These are phyloP conservation scores for Coniosporium tulheliwenetii DNA, from an alignment of 2,329 filamentous ascomycete species.

Conservation along the genomic window DNA sequence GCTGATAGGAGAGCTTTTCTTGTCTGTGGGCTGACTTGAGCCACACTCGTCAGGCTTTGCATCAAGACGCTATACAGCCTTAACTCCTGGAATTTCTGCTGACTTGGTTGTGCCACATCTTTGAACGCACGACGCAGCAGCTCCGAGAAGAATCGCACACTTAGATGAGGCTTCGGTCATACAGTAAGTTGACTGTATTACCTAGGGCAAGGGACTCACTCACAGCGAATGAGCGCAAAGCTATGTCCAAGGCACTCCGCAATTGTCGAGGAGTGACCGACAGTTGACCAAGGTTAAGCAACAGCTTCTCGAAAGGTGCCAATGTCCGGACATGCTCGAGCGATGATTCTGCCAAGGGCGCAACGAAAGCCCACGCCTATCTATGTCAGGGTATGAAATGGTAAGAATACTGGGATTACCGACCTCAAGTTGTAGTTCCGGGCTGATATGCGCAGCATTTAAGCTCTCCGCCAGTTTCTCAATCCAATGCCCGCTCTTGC, in stretches of 20 bases:
- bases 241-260: not conserved
- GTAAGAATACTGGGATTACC: not conserved
- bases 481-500: constrained; percentile 12
- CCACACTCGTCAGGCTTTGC: not conserved
- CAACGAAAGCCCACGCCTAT: constrained; percentile 4
- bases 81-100: too few species aligned
- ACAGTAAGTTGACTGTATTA: not conserved
- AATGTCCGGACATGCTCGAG: constrained; percentile 2
- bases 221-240: not conserved
- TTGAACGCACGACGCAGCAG: too few species aligned
- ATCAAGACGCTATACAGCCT: not conserved
- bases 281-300: constrained; percentile 1
- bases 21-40: not conserved
- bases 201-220: not conserved
- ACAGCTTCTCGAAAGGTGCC: constrained; percentile 2
- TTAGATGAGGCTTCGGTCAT: not conserved
- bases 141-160: too few species aligned
- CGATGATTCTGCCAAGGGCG: constrained; percentile 1
- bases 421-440: constrained; percentile 7
- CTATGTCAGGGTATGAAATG: not conserved
- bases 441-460: constrained; percentile 7
- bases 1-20: not conserved
- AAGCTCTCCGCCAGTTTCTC: constrained; percentile 18
- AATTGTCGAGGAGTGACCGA: not conserved
- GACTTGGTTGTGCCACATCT: too few species aligned